phyloP scores from a whole-genome alignment of 192 early-diverging fungal genomes.

The Coemansia sp. region DNA sequence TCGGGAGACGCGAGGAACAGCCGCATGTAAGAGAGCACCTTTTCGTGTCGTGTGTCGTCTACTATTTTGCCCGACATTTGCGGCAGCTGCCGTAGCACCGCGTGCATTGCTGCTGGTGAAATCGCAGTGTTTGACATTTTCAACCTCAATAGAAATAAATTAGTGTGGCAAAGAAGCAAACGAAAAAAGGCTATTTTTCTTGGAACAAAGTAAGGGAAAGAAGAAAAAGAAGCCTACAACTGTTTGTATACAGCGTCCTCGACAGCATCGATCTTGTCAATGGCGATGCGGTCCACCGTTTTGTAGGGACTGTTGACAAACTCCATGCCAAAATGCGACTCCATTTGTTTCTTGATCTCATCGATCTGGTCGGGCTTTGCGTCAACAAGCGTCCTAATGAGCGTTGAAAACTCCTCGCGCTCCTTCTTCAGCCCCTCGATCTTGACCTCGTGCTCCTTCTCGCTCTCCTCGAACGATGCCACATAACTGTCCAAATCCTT shows the following conservation, averaged over 20 bases:
- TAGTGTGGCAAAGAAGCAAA: not conserved
- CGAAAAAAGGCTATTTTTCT: not conserved
- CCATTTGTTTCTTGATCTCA: slow-evolving; percentile 20
- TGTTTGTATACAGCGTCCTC: slow-evolving; percentile 46
- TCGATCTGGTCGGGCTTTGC: slow-evolving; percentile 17
- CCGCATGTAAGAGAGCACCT: slow-evolving; percentile 66
- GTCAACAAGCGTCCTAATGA: slow-evolving; percentile 19
- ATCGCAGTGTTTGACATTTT: slow-evolving; percentile 41
- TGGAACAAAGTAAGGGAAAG: not conserved
- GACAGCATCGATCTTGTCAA: slow-evolving; percentile 24
- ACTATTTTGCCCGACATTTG: slow-evolving; percentile 68
- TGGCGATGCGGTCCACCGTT: slow-evolving; percentile 30
- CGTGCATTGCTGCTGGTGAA: slow-evolving; percentile 34
- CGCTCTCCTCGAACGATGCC: slow-evolving; percentile 19
- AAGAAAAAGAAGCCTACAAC: slow-evolving; percentile 14
- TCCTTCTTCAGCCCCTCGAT: slow-evolving; percentile 14
- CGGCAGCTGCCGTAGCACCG: slow-evolving; percentile 61
- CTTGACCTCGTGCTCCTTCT: slow-evolving; percentile 16
- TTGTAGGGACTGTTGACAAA: slow-evolving; percentile 49
- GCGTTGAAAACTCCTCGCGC: slow-evolving; percentile 28
- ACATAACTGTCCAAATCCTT: slow-evolving; percentile 6
- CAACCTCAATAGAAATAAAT: not conserved
- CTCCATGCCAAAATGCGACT: slow-evolving; percentile 36
- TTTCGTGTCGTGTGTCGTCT: slow-evolving; percentile 75
- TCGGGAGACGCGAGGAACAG: slow-evolving; percentile 25